Base-by-base conservation (phyloP, 306 rosid species). In the Quercus berberidifolia region DNA sequence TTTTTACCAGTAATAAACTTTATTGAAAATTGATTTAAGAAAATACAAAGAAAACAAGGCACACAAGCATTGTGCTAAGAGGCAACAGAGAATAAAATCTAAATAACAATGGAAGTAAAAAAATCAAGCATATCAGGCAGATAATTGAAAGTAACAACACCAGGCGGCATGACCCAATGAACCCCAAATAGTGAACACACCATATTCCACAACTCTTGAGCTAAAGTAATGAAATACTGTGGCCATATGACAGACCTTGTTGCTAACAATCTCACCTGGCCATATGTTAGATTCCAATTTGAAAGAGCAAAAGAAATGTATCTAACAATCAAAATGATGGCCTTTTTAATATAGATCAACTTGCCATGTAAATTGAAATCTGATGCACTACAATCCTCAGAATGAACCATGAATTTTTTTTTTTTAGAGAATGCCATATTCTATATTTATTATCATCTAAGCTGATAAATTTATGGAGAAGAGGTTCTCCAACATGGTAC, bases 361-460 rank as follows among this genome's bases (percentile, higher is more conserved):
- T 63, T 63, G n/a, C 28, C 3, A 25, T 28, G 26, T 13, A 15
- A 14, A 62, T 62, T 62, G 35, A 62, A 13, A 63, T 63, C 38
- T 8, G 38, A 26, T 60, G 74, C 76, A 35, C 25, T 6, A 57
- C 41, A 21, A 69, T 74, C 57, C 60, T 2, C 65, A n/a, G 77
- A 35, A 77, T 55, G 58, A 71, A 69, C 23, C 73, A 23, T 41
- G 46, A 76, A 8, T 73, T 17, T 28, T 70, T 19, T 70, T 19
- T 74, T 63, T 33, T 33, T 14, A 75, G 78, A 71, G 41, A 74
- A 74, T 65, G 7, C 49, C 6, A 17, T 43, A 75, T 63, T 73
- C 72, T 49, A 26, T 28, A 70, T 9, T 43, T 46, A 49, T 28
- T 43, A 30, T 71, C 23, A 78, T 59, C 35, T 59, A 79, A 51